phyloP scores from a whole-genome alignment of 2,329 filamentous ascomycete species.

The Cryoendolithus antarcticus region DNA sequence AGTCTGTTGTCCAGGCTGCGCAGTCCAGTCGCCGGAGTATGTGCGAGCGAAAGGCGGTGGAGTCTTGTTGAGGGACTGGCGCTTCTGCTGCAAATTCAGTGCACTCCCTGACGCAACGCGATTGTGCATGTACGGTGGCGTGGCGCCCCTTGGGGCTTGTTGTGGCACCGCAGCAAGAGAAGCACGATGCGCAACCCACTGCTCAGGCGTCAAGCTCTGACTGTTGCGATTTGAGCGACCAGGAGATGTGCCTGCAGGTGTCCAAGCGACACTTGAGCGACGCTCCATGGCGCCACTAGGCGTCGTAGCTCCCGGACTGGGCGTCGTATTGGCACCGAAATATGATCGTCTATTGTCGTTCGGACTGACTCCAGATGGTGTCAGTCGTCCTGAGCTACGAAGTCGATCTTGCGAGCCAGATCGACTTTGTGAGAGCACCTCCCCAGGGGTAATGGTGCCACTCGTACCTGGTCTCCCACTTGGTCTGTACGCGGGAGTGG shows the following conservation, averaged over 20 bases:
- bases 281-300: constrained; percentile 7
- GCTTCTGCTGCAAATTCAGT: constrained; percentile 9
- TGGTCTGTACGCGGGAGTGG: constrained; percentile 58
- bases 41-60: constrained; percentile 32
- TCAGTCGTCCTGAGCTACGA: constrained; percentile 7
- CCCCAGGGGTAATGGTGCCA: constrained; percentile 35
- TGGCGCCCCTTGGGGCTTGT: constrained; percentile 28
- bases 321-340: constrained; percentile 19
- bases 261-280: constrained; percentile 63
- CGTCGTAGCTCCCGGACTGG: constrained; percentile 31
- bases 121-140: constrained; percentile 14
- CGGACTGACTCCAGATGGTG: constrained; percentile 12
- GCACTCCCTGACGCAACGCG: constrained; percentile 13
- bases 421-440: constrained; percentile 10
- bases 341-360: constrained; percentile 20
- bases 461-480: constrained; percentile 44
- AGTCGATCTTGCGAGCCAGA: constrained; percentile 13
- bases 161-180: constrained; percentile 40
- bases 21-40: constrained; percentile 34
- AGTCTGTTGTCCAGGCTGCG: constrained; percentile 14
- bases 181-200: constrained; percentile 72
- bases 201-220: constrained; percentile 57
- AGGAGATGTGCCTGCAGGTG: constrained; percentile 51
- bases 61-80: constrained; percentile 19
- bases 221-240: constrained; percentile 35